Evolutionary conservation across 306 rosid genomes (phyloP).

Genomic region (Prunus mira): DNA sequence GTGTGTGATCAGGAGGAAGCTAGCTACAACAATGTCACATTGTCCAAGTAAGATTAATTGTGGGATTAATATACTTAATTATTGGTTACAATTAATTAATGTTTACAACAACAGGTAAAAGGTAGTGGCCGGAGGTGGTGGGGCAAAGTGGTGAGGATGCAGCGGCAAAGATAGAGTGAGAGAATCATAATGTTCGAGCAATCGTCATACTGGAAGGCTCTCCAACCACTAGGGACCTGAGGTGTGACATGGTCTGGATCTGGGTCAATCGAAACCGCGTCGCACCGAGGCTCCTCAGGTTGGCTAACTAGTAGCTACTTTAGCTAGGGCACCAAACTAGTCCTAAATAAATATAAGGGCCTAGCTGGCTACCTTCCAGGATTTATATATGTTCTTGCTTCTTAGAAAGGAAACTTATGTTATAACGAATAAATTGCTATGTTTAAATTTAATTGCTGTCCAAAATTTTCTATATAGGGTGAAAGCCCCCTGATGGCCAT

Average conservation of each 20-base stretch:
- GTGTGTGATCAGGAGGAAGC: no score
- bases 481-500: no score
- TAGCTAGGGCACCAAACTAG: no score
- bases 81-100: neutral
- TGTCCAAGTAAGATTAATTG: neutral
- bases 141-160: conserved; percentile 29
- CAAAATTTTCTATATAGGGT: no score
- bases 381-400: no score
- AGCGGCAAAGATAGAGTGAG: conserved; percentile 25
- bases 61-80: neutral
- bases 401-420: no score
- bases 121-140: conserved; percentile 44
- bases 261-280: conserved; percentile 19
- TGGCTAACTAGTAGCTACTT: conserved; percentile 5
- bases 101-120: conserved; percentile 22
- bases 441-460: no score
- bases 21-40: no score
- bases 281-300: conserved; percentile 13
- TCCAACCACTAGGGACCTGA: neutral
- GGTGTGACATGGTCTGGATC: conserved; percentile 24
- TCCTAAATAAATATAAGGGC: no score
- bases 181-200: conserved; percentile 24
- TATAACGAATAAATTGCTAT: no score
- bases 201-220: conserved; percentile 27
- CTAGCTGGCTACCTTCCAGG: no score